Base-by-base conservation (phyloP, 2,329 filamentous ascomycete species). In the Fusarium buharicum region DNA sequence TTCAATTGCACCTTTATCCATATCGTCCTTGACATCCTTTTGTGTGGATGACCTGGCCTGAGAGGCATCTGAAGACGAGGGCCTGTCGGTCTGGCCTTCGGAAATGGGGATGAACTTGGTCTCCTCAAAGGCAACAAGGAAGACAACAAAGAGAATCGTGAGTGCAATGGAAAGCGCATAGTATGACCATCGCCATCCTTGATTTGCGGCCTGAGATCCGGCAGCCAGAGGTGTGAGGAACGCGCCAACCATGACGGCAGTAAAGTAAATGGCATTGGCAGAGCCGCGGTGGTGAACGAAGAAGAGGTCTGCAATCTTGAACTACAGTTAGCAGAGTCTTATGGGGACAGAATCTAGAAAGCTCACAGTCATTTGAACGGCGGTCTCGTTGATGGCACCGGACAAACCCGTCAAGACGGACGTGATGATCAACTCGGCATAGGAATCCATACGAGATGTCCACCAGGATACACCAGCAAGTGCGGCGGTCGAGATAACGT, bases 361-460 rank as follows among this genome's bases (percentile, higher is more conserved):
- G 30, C 64, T 58, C 7, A 73, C 72, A 1, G 74, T 79, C 62
- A 79, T 78, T 39, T 78, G 74, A 0, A 72, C 72, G 13, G 75
- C 72, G 1, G 75, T 73, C 39, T 79, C 76, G n/a, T 78, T 78
- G 1, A 74, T 73, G 3, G 77, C 74, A 4, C 75, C 76, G 2
- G 75, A 73, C 14, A 79, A 49, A 0, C 77, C 77, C 8, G 71
- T 70, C 0, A 75, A 53, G 0, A 73, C 16, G 20, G 69, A 67
- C 4, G 64, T 70, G 2, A 67, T 5, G 12, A 69, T 69, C n/a
- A 75, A 20, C 34, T 75, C 69, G 3, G 55, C 17, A 20, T 60
- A 46, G 2, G 54, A 60, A 2, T 47, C 33, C 56, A 73, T 74
- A 2, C 54, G 48, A 0, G 67, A 49, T 8, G 55, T 69, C 67